Evolutionary conservation across 495 filamentous ascomycete species (phyloP), one percentile per base, ranked within the genome.

Genomic region (Daldinia vernicosa): DNA sequence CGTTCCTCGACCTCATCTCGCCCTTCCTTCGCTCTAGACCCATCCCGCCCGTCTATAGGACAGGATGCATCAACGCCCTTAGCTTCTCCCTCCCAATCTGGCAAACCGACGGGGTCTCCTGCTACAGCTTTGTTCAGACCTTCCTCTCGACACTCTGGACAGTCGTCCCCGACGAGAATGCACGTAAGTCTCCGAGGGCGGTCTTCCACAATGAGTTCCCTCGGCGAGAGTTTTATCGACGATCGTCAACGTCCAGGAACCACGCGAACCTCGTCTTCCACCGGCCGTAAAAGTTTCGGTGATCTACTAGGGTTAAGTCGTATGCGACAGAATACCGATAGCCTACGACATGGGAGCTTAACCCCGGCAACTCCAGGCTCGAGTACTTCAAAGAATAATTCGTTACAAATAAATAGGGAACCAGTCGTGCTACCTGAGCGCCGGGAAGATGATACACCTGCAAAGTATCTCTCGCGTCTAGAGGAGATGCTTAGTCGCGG

Each of bases 151-250:
- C 87, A 85, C 32, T 97, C 94, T 4, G 84, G 85, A 8, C 87
- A 85, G 35, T 95, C 93, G 1, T 92, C 91, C n/a, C 91, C 92
- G 22, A 85, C 81, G 3, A 84, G 89, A 52, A 71, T 81, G 30
- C 82, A 83, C 56, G 75, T 89, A 0, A 83, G 84, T 32, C 81
- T 83, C 39, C 86, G 93, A 63, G 90, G 90, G 55, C 85, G 95
- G 59, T 97, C 95, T n/a, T 95, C 93, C 7, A 98, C 95, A 1
- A 85, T 97, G 82, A 93, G 90, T 70, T 98, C 95, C 67, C 78
- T 88, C 74, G 71, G 90, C 81, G 84, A 74, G 89, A 89, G 74
- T 75, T 78, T 88, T 81, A 63, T 84, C 80, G 74, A 89, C 81
- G 63, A 85, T 82, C 92, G 70, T 82, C 87, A 77, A 58, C 84